These are phyloP conservation scores for Dioszegia aurantiaca DNA, from an alignment of 768 basidiomycete species.

Conservation along the genomic window DNA sequence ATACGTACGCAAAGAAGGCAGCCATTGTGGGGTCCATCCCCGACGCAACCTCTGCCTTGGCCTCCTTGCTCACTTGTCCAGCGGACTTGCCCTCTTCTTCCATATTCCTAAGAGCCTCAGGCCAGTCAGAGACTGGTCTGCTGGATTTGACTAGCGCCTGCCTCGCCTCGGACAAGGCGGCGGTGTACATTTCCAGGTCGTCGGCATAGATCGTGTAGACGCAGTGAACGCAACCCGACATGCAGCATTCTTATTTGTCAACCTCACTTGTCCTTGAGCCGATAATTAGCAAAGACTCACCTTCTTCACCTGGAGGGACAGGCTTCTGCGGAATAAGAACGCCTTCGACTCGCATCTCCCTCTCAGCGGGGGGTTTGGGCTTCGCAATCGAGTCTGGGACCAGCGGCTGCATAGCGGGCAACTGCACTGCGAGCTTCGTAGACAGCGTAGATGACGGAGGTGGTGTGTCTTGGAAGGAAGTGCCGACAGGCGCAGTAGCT, in stretches of 20 bases:
- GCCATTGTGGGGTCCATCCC: slow-evolving; percentile 55
- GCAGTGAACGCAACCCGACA: slow-evolving; percentile 91
- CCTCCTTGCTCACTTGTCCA: slow-evolving; percentile 19
- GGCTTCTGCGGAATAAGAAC: slow-evolving; percentile 46
- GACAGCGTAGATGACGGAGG: slow-evolving; percentile 9
- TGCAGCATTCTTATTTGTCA: slow-evolving; percentile 73
- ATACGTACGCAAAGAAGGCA: slow-evolving; percentile 64
- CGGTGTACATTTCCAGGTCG: slow-evolving; percentile 63
- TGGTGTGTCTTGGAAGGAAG: slow-evolving; percentile 45
- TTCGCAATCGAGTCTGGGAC: neutral
- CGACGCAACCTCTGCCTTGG: slow-evolving; percentile 33
- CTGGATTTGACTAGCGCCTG: slow-evolving; percentile 56
- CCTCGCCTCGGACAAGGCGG: slow-evolving; percentile 59
- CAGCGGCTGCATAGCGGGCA: slow-evolving; percentile 39
- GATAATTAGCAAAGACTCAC: slow-evolving; percentile 26
- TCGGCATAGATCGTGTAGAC: slow-evolving; percentile 86
- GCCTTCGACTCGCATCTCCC: slow-evolving; percentile 35
- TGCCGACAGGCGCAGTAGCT: slow-evolving; percentile 31
- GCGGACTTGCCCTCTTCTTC: slow-evolving; percentile 15
- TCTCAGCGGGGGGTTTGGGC: slow-evolving; percentile 3
- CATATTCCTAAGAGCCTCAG: slow-evolving; percentile 55
- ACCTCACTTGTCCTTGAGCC: neutral
- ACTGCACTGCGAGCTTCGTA: slow-evolving; percentile 17
- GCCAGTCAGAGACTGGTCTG: slow-evolving; percentile 68
- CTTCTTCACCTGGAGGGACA: slow-evolving; percentile 47